phyloP scores from a whole-genome alignment of 2,329 filamentous ascomycete species.

The Macrophomina pseudophaseolina region DNA sequence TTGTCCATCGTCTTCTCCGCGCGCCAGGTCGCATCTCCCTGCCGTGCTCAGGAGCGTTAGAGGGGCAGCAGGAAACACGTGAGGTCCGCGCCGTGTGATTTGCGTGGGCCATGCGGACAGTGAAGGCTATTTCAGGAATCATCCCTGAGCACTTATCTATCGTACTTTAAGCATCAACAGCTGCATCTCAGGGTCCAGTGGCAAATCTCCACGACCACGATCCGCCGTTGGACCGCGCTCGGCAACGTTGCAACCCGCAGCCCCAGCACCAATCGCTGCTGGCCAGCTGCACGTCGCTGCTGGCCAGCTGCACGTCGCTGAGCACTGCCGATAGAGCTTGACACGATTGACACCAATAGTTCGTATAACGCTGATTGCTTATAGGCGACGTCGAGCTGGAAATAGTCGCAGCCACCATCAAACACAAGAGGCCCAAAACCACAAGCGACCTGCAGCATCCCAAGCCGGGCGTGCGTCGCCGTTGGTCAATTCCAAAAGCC shows the following conservation, averaged over 20 bases:
- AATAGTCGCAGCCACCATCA: conserved; percentile 6
- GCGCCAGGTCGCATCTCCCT: conserved; percentile 11
- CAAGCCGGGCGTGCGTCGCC: background rate
- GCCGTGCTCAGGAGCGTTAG: conserved; percentile 8
- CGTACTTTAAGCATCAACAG: conserved; percentile 22
- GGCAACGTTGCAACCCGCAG: conserved; percentile 3
- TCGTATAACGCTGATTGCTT: conserved; percentile 3
- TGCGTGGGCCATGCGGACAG: background rate
- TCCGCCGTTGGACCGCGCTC: conserved; percentile 1
- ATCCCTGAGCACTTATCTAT: conserved; percentile 11
- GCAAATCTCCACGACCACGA: conserved; percentile 13
- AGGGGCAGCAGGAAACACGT: conserved; percentile 1
- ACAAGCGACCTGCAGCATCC: conserved; percentile 14
- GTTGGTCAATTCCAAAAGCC: conserved; percentile 18
- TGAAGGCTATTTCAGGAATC: conserved; percentile 11
- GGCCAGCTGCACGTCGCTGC: background rate
- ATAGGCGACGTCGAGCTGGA: background rate
- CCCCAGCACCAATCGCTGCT: background rate
- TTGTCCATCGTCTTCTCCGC: conserved; percentile 10
- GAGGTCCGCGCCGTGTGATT: conserved; percentile 1
- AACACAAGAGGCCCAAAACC: conserved; percentile 1
- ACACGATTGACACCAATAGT: background rate
- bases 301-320: background rate
- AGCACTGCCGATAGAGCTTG: background rate
- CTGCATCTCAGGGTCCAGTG: conserved; percentile 24